These are phyloP conservation scores for Amoebophrya sp. DNA, from an alignment of 169 alveolate species.

Conservation along the genomic window DNA sequence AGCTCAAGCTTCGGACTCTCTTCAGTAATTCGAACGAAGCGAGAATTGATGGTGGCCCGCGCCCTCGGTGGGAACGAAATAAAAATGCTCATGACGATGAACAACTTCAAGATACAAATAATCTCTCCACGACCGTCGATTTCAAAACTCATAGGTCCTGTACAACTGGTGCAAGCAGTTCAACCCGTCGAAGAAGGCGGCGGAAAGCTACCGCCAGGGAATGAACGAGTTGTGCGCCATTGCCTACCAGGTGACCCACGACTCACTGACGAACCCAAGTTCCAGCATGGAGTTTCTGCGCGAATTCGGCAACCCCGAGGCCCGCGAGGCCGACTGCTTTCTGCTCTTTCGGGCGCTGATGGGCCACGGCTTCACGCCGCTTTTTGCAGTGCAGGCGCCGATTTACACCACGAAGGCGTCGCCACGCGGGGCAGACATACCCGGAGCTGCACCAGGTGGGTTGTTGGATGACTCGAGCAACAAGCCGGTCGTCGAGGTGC, in stretches of 20 bases:
- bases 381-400: background rate
- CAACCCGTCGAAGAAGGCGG: background rate
- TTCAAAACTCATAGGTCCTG: background rate
- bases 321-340: constrained; percentile 19
- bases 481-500: background rate
- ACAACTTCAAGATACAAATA: no score
- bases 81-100: no score
- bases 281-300: background rate
- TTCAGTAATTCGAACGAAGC: no score
- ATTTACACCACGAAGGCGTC: background rate
- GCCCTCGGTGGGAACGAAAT: no score
- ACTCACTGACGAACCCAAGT: background rate
- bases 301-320: background rate
- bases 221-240: constrained; percentile 10
- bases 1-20: no score
- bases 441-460: no score
- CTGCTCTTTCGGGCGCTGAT: background rate
- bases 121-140: no score
- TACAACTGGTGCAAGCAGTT: constrained; percentile 27
- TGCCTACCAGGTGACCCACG: background rate
- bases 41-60: no score
- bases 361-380: background rate
- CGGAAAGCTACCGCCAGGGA: background rate
- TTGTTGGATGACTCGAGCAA: background rate
- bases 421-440: background rate